Conservation (phyloP, 768 basidiomycete species). For the Russula vinacea region DNA sequence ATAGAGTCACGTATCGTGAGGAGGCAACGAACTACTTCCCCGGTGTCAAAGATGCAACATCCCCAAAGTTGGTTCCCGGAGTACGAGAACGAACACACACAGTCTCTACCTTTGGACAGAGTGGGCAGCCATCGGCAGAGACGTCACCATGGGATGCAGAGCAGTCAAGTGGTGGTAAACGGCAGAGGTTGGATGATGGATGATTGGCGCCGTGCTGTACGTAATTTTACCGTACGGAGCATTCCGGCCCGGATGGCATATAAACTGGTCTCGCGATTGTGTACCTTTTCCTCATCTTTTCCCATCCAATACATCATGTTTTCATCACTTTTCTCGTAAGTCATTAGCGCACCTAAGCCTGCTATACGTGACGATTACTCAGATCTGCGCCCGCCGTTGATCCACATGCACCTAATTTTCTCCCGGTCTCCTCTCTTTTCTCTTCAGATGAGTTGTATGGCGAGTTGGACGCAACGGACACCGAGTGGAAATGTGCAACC, state of each 20-base stretch:
- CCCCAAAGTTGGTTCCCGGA: background rate
- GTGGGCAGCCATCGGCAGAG: background rate
- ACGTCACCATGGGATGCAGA: background rate
- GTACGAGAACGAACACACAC: background rate
- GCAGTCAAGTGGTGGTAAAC: conserved; percentile 9
- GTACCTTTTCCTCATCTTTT: background rate
- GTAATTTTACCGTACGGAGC: conserved; percentile 1
- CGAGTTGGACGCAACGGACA: conserved; percentile 70
- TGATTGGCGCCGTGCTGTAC: too few relatives aligned
- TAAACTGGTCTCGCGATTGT: background rate
- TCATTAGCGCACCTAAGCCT: conserved; percentile 29
- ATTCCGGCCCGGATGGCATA: conserved; percentile 13
- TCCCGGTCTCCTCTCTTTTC: conserved; percentile 67
- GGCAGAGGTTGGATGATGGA: conserved; percentile 16
- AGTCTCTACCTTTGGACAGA: background rate
- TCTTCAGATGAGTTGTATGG: conserved; percentile 62
- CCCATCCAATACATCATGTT: conserved; percentile 56
- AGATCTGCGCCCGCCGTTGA: conserved; percentile 59
- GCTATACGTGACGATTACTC: conserved; percentile 27
- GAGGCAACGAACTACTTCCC: conserved; percentile 18
- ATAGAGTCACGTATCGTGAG: conserved; percentile 7
- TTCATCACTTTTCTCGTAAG: conserved; percentile 75
- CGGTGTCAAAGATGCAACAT: conserved; percentile 1
- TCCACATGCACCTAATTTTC: conserved; percentile 73
- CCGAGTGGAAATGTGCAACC: conserved; percentile 74